Percentiles rank a stretch among this genome's conserved stretches.
These are phyloP conservation scores for Spergularia marina DNA, from an alignment of 148 eudicot species.

Conservation along the genomic window DNA sequence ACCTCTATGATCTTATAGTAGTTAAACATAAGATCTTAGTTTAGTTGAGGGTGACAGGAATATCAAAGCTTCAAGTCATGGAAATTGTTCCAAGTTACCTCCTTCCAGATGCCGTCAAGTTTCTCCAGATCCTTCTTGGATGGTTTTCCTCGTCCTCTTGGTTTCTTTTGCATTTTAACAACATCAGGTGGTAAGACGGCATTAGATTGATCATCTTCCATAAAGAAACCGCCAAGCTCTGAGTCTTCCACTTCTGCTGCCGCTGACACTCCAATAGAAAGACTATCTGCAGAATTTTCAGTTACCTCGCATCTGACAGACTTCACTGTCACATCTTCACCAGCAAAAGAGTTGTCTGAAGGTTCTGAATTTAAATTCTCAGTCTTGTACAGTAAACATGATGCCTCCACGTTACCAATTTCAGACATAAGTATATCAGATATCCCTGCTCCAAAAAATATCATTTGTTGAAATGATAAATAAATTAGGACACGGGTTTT, in stretches of 20 bases:
- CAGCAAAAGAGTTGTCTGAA: conserved; percentile 27
- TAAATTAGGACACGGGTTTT: no score
- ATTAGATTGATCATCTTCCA: conserved; percentile 48
- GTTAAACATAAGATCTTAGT: not conserved
- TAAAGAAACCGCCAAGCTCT: conserved; percentile 77
- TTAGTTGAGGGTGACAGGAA: not conserved
- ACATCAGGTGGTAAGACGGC: conserved; percentile 46
- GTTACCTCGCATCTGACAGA: conserved; percentile 24
- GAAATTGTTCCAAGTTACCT: conserved; percentile 44
- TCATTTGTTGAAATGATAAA: not conserved
- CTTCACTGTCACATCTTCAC: conserved; percentile 28
- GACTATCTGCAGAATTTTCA: conserved; percentile 28
- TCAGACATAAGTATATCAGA: conserved; percentile 50
- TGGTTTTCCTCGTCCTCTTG: conserved; percentile 45
- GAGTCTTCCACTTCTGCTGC: conserved; percentile 47
- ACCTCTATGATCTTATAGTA: not conserved
- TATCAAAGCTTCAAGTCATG: conserved; percentile 5
- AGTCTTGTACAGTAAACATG: conserved; percentile 25
- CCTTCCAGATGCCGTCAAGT: conserved; percentile 95
- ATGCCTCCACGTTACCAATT: conserved; percentile 36
- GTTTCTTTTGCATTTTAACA: conserved; percentile 57
- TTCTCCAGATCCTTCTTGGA: conserved; percentile 58
- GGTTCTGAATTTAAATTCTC: conserved; percentile 27
- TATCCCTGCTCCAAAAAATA: conserved; percentile 50
- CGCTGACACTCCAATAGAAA: conserved; percentile 28